Base-by-base conservation (phyloP, 208 protist genomes). In the Acanthamoeba culbertsoni region DNA sequence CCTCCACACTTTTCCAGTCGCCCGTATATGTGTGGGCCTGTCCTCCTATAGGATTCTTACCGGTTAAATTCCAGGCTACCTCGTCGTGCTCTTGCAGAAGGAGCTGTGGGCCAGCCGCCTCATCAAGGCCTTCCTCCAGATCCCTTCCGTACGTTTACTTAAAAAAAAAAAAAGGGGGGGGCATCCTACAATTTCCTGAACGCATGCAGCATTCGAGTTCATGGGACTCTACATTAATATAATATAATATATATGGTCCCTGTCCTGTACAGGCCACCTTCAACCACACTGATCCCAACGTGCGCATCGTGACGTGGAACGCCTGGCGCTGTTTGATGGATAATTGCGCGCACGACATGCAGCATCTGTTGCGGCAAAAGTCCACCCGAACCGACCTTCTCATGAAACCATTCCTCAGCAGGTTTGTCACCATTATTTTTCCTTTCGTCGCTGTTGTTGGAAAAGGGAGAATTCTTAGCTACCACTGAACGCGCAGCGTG, bases 51-150 rank as follows among this genome's bases (percentile, higher is more conserved):
- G 48, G 18, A 55, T 55, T 55, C 48, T 55, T 55, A 55, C 48
- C 12, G 48, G 18, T 18, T 8, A 8, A 55, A 55, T 8, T 55
- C 48, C 68, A 79, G 68, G 68, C 31, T 79, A 79, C 33, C 26
- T 79, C 3, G 68, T 79, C 26, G 12, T 79, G 8, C 68, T 79
- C 3, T 40, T 79, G 33, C 68, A 79, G 37, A 79, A 79, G 23
- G 68, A 79, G 68, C 35, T 79, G 12, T 79, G 68, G 68, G 28
- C 16, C 35, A 79, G 68, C 37, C 37, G 68, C 33, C 18, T 79
- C 4, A 79, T 79, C 37, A 79, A 79, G 23, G 68, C 68, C 35
- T 79, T 79, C 68, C 37, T 79, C 37, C 68, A 79, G 68, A 79
- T 79, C 42, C 68, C 68, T 20, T 79, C 68, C 8, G 68, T 79